phyloP scores from a whole-genome alignment of 306 rosid species.

The Rubus parviflorus region DNA sequence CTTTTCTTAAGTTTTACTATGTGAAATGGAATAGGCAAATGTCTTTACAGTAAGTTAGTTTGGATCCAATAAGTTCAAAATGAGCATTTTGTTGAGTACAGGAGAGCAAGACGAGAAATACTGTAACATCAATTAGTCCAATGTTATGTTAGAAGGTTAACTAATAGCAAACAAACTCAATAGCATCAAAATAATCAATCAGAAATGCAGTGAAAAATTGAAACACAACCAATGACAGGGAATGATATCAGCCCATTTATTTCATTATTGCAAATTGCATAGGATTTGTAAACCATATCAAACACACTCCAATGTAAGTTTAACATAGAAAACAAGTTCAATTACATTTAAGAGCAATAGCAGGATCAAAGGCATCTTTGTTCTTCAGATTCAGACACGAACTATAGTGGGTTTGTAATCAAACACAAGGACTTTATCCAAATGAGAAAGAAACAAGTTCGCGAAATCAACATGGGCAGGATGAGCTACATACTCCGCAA shows the following conservation, averaged over 20 bases:
- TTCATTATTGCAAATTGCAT: conserved; percentile 12
- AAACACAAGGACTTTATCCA: conserved; percentile 61
- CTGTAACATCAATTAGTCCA: not conserved
- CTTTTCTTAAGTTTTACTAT: not conserved
- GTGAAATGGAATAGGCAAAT: not conserved
- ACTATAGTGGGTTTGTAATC: conserved; percentile 68
- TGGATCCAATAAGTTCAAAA: not conserved
- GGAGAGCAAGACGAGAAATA: not conserved
- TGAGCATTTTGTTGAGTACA: not conserved
- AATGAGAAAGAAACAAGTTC: conserved; percentile 39
- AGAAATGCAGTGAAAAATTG: not conserved
- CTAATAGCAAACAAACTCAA: not conserved
- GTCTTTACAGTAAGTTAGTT: not conserved
- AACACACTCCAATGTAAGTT: not conserved
- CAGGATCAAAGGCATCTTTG: not conserved
- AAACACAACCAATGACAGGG: not conserved
- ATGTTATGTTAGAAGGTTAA: not conserved
- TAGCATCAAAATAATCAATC: not conserved
- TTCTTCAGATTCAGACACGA: conserved; percentile 24
- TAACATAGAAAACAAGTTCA: not conserved
- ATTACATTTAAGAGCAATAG: conserved; percentile 8
- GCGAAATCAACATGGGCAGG: conserved; percentile 75
- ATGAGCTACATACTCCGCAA: conserved; percentile 76
- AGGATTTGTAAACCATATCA: not conserved
- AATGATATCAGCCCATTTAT: not conserved